These are phyloP conservation scores for Penicillium canariense DNA, from an alignment of 495 filamentous ascomycete genomes.

Conservation along the genomic window DNA sequence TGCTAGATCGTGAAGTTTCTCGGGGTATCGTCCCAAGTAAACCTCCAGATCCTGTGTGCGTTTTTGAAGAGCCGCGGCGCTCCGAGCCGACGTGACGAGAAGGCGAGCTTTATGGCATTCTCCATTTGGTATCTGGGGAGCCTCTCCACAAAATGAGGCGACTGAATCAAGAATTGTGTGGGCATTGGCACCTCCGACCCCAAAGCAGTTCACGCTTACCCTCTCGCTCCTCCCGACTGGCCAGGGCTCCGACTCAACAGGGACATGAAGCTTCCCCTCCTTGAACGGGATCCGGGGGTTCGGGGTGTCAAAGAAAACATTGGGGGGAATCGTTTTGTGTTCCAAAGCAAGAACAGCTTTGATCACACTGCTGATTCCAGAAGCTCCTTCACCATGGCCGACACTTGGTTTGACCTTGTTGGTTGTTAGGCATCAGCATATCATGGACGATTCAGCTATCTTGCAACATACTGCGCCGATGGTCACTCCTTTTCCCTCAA, in stretches of 20 bases:
- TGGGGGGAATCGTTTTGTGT: conserved; percentile 48
- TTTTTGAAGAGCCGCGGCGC: background rate
- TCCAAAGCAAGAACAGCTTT: conserved; percentile 56
- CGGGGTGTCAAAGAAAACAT: conserved; percentile 30
- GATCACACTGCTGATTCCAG: conserved; percentile 54
- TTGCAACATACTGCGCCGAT: conserved; percentile 23
- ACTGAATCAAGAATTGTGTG: conserved; percentile 18
- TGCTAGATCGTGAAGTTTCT: background rate
- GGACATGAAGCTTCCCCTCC: conserved; percentile 19
- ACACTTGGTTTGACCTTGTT: conserved; percentile 47
- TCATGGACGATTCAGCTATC: no score
- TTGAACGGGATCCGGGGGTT: conserved; percentile 35
- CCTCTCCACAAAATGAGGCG: background rate
- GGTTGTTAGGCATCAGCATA: no score
- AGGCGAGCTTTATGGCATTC: background rate
- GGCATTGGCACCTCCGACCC: conserved; percentile 30
- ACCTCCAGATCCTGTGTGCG: background rate
- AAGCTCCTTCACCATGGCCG: conserved; percentile 53
- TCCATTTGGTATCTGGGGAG: background rate
- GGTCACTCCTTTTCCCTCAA: conserved; percentile 23
- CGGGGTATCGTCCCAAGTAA: background rate
- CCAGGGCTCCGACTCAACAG: conserved; percentile 27
- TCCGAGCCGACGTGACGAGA: conserved; percentile 6
- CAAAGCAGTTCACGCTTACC: conserved; percentile 24
- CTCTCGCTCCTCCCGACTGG: conserved; percentile 18